Percentiles rank a stretch among this genome's conserved stretches.
These are phyloP conservation scores for Salix exigua DNA, from an alignment of 345 rosid species.

Conservation along the genomic window DNA sequence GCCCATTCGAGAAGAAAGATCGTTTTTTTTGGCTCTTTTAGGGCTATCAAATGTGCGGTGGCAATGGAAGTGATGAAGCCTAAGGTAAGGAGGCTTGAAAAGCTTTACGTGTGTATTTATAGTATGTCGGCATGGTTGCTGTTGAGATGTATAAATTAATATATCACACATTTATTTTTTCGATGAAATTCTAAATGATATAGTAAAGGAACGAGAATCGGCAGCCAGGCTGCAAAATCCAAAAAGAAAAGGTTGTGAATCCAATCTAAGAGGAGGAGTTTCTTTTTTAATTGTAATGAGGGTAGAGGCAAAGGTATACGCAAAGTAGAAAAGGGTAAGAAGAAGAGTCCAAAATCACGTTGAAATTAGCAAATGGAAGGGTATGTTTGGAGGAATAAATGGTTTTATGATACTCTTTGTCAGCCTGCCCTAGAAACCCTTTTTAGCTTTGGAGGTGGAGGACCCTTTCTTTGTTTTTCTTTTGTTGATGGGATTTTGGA, in stretches of 20 bases:
- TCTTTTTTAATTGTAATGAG: not conserved
- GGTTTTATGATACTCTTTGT: slow-evolving; percentile 21
- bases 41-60: not conserved
- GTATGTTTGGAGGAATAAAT: slow-evolving; percentile 71
- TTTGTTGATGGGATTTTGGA: slow-evolving; percentile 17
- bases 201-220: slow-evolving; percentile 30
- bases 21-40: slow-evolving; percentile 10
- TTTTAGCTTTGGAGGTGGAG: not conserved
- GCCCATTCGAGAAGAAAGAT: slow-evolving; percentile 38
- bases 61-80: not conserved
- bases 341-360: slow-evolving; percentile 55
- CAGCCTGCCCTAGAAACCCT: slow-evolving; percentile 7
- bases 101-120: not conserved
- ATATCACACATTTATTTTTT: not conserved
- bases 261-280: slow-evolving; percentile 36
- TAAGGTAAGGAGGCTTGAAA: not conserved
- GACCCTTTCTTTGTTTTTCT: not conserved
- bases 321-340: slow-evolving; percentile 25
- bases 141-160: not conserved
- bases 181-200: not conserved
- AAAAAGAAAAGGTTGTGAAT: slow-evolving; percentile 50
- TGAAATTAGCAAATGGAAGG: slow-evolving; percentile 71
- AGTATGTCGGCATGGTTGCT: not conserved
- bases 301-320: slow-evolving; percentile 36
- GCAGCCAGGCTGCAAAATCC: slow-evolving; percentile 50